Base-by-base conservation (phyloP, 2,329 filamentous ascomycete species). In the Sporothrix euskadiensis region DNA sequence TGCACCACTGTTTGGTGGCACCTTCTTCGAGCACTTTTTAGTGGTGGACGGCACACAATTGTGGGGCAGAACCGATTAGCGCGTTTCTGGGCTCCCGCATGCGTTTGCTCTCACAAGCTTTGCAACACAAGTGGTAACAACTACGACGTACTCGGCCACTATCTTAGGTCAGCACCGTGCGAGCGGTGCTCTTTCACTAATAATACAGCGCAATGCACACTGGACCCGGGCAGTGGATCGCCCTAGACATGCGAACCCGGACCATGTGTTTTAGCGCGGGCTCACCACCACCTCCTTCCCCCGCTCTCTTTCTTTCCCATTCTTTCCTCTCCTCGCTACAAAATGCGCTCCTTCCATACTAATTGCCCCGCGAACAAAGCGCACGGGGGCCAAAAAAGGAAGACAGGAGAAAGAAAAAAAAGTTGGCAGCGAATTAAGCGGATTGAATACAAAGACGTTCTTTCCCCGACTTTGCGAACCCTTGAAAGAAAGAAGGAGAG, bases 381-480 rank as follows among this genome's bases (percentile, higher is more conserved):
- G 19, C 41, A 52, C 22, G n/a, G 44, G 44, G 44, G 44, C 44
- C 44, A 49, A 49, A 32, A 41, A 35, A 35, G 8, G 8, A 35
- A 35, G 8, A 35, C 35, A 35, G 35, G 35, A 35, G 19, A 47
- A 19, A 39, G 12, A n/a, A 47, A 47, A 66, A 66, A 68, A 68
- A 68, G 65, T 68, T 68, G 65, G 65, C 65, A 68, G 26, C 44
- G 65, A 68, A 68, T 52, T n/a, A 68, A 52, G 47, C 65, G 65
- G 26, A 68, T 52, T 52, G 66, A 56, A 54, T 69, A 41, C 66
- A 69, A 69, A 69, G 66, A 35, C 32, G 49, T 52, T 68, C 65
- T 35, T 68, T 68, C 65, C 44, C 44, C 44, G 26, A 22, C 41
- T 61, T 52, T 68, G 44, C 65, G 65, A 68, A 52, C 65, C 65